Base-by-base conservation (phyloP, 257 asterid genomes). In the Nicotiana knightiana region DNA sequence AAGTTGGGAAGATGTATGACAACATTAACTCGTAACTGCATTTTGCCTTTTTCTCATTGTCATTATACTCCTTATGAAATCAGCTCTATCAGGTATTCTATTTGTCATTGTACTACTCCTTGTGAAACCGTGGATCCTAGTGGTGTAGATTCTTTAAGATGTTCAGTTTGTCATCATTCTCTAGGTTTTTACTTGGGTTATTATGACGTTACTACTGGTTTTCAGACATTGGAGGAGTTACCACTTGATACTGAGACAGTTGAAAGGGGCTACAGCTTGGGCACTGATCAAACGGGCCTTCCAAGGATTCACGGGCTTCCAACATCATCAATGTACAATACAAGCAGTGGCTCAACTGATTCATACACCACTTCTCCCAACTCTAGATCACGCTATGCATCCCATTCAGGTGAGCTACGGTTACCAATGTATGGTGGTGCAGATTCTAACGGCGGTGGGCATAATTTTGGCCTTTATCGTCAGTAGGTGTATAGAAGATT, bases 291-390 rank as follows among this genome's bases (percentile, higher is more conserved):
- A 3, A 96, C 98, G 2, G 98, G 99, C 71, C 88, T 96, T 81
- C 99, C 98, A 30, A 93, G 86, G 93, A 94, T 96, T 85, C 94
- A 90, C 16, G 98, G 98, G 80, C 96, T 96, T 84, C 97, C 98
- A 11, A 79, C 95, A 82, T 92, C 99, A 18, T 94, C 98, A 17
- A 75, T 90, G 57, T 90, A 92, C 39, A 86, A 85, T 2, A 87
- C 89, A 86, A 84, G 90, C 61, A 93, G 94, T 73, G 68, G 73
- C 70, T 87, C 91, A 2, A 57, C 87, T 0, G 99, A 92, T 24
- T 89, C 93, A 43, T 91, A 88, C 43, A 58, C 85, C 16, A 88
- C 93, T 39, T 89, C 94, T 3, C 97, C 97, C 5, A 92, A 83
- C 85, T 83, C 86, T 1, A 91, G 76, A 85, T 89, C 94, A 30